A percentile compares a stretch with the other conserved stretches of the same genome.
phyloP scores from a whole-genome alignment of 1,284 basidiomycete genomes.

The Coniophora puteana region DNA sequence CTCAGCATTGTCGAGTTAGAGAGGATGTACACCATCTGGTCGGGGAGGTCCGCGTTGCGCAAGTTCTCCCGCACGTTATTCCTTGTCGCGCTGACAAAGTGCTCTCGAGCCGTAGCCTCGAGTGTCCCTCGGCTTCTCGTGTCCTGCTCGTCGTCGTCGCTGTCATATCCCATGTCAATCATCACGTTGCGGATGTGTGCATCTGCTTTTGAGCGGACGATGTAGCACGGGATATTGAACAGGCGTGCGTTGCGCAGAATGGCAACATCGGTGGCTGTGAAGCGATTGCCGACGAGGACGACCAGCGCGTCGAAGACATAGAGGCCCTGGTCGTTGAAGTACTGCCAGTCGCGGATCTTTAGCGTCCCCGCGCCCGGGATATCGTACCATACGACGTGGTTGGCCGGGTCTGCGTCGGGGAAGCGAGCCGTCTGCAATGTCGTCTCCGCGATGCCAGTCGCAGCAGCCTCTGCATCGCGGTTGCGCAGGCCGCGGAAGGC shows the following conservation, averaged over 20 bases:
- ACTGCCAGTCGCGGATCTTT: constrained; percentile 30
- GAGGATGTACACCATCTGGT: constrained; percentile 19
- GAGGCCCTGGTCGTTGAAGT: constrained; percentile 27
- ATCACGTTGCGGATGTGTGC: constrained; percentile 10
- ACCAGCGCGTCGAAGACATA: constrained; percentile 13
- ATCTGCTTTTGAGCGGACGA: constrained; percentile 13
- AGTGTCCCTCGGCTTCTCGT: neutral
- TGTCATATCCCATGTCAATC: constrained; percentile 10
- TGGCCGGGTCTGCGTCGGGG: constrained; percentile 18
- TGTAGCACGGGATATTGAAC: constrained; percentile 12
- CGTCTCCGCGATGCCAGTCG: constrained; percentile 27
- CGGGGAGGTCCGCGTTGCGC: constrained; percentile 13
- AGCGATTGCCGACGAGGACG: constrained; percentile 12
- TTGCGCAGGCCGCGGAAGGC: constrained; percentile 27
- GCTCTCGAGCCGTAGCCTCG: constrained; percentile 7
- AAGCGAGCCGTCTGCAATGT: constrained; percentile 26
- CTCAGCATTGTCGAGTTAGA: constrained; percentile 12
- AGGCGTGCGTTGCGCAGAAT: constrained; percentile 9
- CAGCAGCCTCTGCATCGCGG: constrained; percentile 23
- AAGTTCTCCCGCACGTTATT: constrained; percentile 16
- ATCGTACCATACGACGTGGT: constrained; percentile 32
- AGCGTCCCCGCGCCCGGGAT: constrained; percentile 33
- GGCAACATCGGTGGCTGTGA: constrained; percentile 10
- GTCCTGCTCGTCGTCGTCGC: constrained; percentile 9
- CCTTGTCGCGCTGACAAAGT: constrained; percentile 12